A percentile compares a stretch with the other conserved stretches of the same genome.
phyloP scores from a whole-genome alignment of 768 basidiomycete genomes.

The Kwoniella shandongensis region DNA sequence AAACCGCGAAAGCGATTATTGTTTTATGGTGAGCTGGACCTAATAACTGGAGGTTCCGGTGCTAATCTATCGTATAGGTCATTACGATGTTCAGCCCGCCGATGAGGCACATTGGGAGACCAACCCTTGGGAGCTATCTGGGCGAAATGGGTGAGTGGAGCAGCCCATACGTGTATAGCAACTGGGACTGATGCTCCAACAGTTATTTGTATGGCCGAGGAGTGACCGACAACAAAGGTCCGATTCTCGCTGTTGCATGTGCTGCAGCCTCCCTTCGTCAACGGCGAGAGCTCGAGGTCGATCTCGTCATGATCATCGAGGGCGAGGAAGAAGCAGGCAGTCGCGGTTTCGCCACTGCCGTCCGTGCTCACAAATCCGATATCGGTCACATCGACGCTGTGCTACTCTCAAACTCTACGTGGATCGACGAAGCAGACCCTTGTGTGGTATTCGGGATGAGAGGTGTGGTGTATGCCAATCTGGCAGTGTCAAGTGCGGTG shows the following conservation, averaged over 20 bases:
- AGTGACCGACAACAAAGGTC: slow-evolving; percentile 93
- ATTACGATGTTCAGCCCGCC: slow-evolving; percentile 95
- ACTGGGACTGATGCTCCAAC: background rate
- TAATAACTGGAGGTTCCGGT: no score
- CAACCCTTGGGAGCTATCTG: slow-evolving; percentile 77
- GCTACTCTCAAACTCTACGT: slow-evolving; percentile 79
- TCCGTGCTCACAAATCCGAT: slow-evolving; percentile 69
- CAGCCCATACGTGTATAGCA: background rate
- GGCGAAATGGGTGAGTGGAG: slow-evolving; percentile 73
- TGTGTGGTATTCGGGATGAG: slow-evolving; percentile 94
- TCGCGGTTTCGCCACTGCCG: slow-evolving; percentile 75
- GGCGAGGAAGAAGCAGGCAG: slow-evolving; percentile 98
- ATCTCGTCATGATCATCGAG: slow-evolving; percentile 87
- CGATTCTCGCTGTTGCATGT: slow-evolving; percentile 83
- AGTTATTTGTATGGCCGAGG: slow-evolving; percentile 57
- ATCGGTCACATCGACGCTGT: slow-evolving; percentile 89
- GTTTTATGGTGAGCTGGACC: slow-evolving; percentile 79
- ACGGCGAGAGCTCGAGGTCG: slow-evolving; percentile 71
- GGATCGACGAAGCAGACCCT: slow-evolving; percentile 88
- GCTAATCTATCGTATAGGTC: no score
- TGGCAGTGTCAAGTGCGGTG: slow-evolving; percentile 70
- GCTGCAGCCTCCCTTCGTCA: slow-evolving; percentile 80
- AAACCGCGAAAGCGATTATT: slow-evolving; percentile 68
- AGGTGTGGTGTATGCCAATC: slow-evolving; percentile 84
- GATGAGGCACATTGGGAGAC: slow-evolving; percentile 72